A percentile compares a stretch with the other conserved stretches of the same genome.
phyloP scores from a whole-genome alignment of 2,329 filamentous ascomycete genomes.

The Alternaria alternata region DNA sequence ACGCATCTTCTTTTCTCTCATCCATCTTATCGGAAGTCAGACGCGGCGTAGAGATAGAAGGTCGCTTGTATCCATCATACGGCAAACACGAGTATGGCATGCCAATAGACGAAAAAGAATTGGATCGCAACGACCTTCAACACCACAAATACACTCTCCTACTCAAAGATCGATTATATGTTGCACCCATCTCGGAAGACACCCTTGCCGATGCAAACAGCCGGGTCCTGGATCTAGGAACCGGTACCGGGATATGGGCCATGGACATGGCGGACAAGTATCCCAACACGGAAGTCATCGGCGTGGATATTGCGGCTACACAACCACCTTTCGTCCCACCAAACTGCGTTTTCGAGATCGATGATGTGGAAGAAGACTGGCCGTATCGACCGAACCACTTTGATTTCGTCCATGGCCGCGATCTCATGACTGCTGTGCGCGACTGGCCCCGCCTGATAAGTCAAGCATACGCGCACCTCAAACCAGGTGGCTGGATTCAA shows the following conservation, averaged over 20 bases:
- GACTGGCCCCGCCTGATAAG: slow-evolving; percentile 41
- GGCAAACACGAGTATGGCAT: slow-evolving; percentile 35
- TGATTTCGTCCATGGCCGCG: slow-evolving; percentile 44
- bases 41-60: slow-evolving; percentile 31
- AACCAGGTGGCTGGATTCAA: slow-evolving; percentile 38
- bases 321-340: slow-evolving; percentile 51
- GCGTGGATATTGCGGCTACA: slow-evolving; percentile 50
- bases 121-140: slow-evolving; percentile 33
- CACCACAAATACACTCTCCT: slow-evolving; percentile 36
- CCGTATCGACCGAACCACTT: slow-evolving; percentile 41
- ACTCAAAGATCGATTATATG: slow-evolving; percentile 25
- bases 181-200: slow-evolving; percentile 24
- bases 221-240: slow-evolving; percentile 32
- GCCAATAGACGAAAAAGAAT: slow-evolving; percentile 38
- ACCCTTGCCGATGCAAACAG: slow-evolving; percentile 11
- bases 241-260: slow-evolving; percentile 35
- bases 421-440: slow-evolving; percentile 40
- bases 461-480: slow-evolving; percentile 39
- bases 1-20: slow-evolving; percentile 32
- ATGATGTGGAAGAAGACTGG: slow-evolving; percentile 52
- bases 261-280: slow-evolving; percentile 37
- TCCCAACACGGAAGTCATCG: slow-evolving; percentile 21
- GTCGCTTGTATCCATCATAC: slow-evolving; percentile 29
- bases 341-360: slow-evolving; percentile 51
- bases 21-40: slow-evolving; percentile 33